These are phyloP conservation scores for Blastobotrys indianensis DNA, from an alignment of 1,139 yeast genomes.

Conservation along the genomic window DNA sequence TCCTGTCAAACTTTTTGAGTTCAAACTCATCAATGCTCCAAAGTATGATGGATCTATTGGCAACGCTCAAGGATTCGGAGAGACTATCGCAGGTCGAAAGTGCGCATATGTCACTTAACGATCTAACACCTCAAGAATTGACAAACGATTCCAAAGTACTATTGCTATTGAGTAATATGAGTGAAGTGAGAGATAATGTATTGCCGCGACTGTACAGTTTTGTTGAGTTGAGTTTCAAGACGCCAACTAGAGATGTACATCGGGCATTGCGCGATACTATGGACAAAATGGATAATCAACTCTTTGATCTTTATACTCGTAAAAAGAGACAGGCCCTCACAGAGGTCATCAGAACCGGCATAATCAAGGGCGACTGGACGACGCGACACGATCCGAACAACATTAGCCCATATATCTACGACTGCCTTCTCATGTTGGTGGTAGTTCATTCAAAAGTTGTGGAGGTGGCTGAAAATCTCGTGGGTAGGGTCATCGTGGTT, in stretches of 20 bases:
- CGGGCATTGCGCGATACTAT: conserved; percentile 41
- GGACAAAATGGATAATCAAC: conserved; percentile 45
- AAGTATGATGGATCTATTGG: conserved; percentile 21
- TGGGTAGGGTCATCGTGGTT: conserved; percentile 41
- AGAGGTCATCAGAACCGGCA: conserved; percentile 44
- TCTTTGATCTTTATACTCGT: conserved; percentile 47
- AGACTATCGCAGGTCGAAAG: conserved; percentile 12
- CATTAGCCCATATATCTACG: conserved; percentile 43
- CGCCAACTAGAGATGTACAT: conserved; percentile 37
- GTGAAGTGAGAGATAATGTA: conserved; percentile 40
- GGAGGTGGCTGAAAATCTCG: conserved; percentile 43
- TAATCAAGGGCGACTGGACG: conserved; percentile 43
- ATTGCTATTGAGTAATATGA: conserved; percentile 48
- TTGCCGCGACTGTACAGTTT: conserved; percentile 44
- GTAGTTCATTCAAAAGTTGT: conserved; percentile 48
- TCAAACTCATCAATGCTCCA: conserved; percentile 24
- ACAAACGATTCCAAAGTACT: conserved; percentile 37
- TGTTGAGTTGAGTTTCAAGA: conserved; percentile 46
- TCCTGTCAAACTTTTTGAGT: conserved; percentile 38
- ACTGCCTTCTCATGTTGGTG: conserved; percentile 47
- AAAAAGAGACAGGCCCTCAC: conserved; percentile 46
- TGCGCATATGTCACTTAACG: conserved; percentile 13
- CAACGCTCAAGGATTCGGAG: conserved; percentile 10
- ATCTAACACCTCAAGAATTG: conserved; percentile 27
- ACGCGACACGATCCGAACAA: conserved; percentile 34